Base-by-base conservation (phyloP, 352 stramenopile genomes). In the Phytophthora uliginosa region DNA sequence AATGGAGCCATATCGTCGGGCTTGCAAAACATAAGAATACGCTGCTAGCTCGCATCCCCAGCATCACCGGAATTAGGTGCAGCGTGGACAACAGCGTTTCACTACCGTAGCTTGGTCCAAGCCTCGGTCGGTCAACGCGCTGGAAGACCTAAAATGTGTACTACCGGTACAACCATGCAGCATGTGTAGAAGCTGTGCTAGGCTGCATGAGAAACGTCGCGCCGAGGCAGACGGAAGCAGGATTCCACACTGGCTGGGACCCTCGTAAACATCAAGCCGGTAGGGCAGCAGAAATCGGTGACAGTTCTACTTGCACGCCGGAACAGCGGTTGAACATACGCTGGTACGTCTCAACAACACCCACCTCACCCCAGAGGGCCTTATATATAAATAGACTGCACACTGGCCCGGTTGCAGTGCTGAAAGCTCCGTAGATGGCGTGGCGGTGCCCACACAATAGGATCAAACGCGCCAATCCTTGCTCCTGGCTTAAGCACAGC, bases 401-500 rank as follows among this genome's bases (percentile, higher is more conserved):
- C 28, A 31, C 28, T 4, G 34, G 4, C 34, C 34, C 36, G 10
- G 36, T 42, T 42, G 36, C 36, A 40, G 34, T n/a, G 13, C 38
- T 45, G 6, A 45, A n/a, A n/a, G 38, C 2, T 5, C 13, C 38
- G 36, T 45, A 45, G 38, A 45, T 15, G 36, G 36, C 10, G 36
- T 45, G 36, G 36, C 17, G 36, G 36, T 13, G 36, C 13, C 38
- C 36, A n/a, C 38, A 45, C 38, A 17, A 45, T 17, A 8, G 13
- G 38, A 45, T 45, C 38, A 17, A 31, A 31, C 28, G 28, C 28
- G 4, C 4, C 42, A 51, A 17, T 20, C 3, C 38, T 28, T 48
- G 50, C 34, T 45, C 26, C 24, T 55, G 28, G 36, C 12, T 50
- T 63, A 47, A 50, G 56, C 10, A 38, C 45, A 70, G 69, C 42